phyloP scores from a whole-genome alignment of 2,329 filamentous ascomycete species.

The Geosmithia morbida region DNA sequence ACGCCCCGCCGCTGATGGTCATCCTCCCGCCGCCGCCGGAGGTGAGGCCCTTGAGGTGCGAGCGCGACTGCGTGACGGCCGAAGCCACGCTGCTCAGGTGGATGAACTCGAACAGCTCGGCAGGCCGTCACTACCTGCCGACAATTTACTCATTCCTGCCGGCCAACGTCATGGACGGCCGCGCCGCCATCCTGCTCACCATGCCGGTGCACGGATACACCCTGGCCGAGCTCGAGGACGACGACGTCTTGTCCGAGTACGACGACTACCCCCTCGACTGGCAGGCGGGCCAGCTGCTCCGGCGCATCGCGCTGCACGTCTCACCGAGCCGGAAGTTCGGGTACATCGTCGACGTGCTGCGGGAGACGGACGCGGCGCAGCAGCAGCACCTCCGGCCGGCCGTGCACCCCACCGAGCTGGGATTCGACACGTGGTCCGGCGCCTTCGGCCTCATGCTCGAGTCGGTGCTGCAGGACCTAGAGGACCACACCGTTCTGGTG shows the following conservation, averaged over 20 bases:
- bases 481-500: constrained; percentile 44
- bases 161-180: background rate
- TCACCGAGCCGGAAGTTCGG: constrained; percentile 36
- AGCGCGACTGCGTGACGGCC: background rate
- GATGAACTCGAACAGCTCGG: background rate
- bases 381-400: constrained; percentile 2
- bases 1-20: background rate
- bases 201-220: constrained; percentile 19
- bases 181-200: constrained; percentile 13
- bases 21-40: background rate
- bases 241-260: constrained; percentile 13
- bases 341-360: constrained; percentile 11
- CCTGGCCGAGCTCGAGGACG: constrained; percentile 16
- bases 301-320: constrained; percentile 24
- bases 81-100: background rate
- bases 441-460: constrained; percentile 45
- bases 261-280: constrained; percentile 26
- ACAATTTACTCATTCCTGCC: too few species aligned
- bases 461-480: constrained; percentile 39
- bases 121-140: too few species aligned
- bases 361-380: constrained; percentile 4
- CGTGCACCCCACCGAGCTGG: background rate
- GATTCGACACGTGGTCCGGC: constrained; percentile 27
- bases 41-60: background rate
- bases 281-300: constrained; percentile 30